A percentile compares a stretch with the other conserved stretches of the same genome.
Evolutionary conservation across 2,329 filamentous ascomycete genomes (phyloP).

Genomic region (Cercospora sp.): DNA sequence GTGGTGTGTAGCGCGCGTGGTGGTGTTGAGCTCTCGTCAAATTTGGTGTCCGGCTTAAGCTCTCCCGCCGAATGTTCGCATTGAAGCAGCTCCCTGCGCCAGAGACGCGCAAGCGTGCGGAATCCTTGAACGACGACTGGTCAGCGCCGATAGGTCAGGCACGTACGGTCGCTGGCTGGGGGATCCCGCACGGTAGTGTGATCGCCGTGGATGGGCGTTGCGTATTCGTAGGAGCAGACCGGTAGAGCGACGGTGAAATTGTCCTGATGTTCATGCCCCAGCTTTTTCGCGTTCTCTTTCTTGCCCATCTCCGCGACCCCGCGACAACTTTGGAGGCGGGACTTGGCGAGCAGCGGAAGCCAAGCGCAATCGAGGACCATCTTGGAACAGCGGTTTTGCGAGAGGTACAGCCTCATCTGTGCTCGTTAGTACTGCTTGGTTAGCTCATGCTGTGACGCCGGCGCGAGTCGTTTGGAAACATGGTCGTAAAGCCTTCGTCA

Average conservation of each 20-base stretch:
- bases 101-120: constrained; percentile 5
- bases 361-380: neutral
- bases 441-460: neutral
- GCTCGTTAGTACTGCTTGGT: neutral
- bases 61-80: constrained; percentile 7
- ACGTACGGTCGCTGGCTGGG: neutral
- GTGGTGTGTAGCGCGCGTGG: constrained; percentile 12
- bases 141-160: constrained; percentile 1
- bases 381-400: neutral
- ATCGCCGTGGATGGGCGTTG: neutral
- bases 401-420: neutral
- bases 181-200: neutral
- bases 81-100: constrained; percentile 6
- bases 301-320: neutral
- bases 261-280: neutral
- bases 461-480: neutral
- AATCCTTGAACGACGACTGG: neutral
- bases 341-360: neutral
- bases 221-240: neutral
- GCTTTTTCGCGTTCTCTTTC: neutral
- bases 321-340: neutral
- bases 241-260: neutral
- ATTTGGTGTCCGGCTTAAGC: constrained; percentile 13
- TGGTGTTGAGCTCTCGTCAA: constrained; percentile 10
- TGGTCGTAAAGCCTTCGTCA: neutral